Conservation (phyloP, 257 asterid genomes). For the Solanum pinnatisectum region DNA sequence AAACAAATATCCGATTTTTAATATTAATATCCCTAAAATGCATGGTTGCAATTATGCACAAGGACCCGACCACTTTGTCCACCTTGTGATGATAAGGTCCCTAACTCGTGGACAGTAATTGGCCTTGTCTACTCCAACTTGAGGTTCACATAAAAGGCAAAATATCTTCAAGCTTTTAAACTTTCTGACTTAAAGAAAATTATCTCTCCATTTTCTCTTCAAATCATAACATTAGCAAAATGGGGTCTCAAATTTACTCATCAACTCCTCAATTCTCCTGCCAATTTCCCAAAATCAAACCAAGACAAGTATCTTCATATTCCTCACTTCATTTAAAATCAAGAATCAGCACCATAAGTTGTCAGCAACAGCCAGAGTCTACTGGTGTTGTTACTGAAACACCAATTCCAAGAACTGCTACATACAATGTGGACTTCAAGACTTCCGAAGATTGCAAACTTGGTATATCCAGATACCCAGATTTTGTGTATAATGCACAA, state of each 20-base stretch:
- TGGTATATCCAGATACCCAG: conserved; percentile 75
- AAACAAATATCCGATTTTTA: background rate
- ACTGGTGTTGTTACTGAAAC: conserved; percentile 14
- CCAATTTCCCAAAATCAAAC: conserved; percentile 8
- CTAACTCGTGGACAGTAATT: conserved; percentile 8
- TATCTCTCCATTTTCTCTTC: background rate
- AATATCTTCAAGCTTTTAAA: background rate
- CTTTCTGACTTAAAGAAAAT: background rate
- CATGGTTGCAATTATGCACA: background rate
- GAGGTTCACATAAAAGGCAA: background rate
- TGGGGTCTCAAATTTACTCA: conserved; percentile 38
- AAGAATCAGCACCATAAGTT: background rate
- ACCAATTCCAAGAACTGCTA: conserved; percentile 8
- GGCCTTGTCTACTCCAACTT: conserved; percentile 1
- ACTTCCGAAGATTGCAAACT: conserved; percentile 63
- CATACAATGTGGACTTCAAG: conserved; percentile 42
- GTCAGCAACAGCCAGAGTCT: conserved; percentile 8
- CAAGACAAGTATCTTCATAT: conserved; percentile 14
- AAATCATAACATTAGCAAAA: background rate
- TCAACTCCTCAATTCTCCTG: conserved; percentile 23
- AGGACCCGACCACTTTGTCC: background rate
- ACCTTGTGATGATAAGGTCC: conserved; percentile 11
- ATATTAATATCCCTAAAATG: background rate
- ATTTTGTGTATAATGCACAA: conserved; percentile 62
- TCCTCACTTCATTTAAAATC: conserved; percentile 6